Base-by-base conservation (phyloP, 352 stramenopile species). In the Pelagophyceae sp. region DNA sequence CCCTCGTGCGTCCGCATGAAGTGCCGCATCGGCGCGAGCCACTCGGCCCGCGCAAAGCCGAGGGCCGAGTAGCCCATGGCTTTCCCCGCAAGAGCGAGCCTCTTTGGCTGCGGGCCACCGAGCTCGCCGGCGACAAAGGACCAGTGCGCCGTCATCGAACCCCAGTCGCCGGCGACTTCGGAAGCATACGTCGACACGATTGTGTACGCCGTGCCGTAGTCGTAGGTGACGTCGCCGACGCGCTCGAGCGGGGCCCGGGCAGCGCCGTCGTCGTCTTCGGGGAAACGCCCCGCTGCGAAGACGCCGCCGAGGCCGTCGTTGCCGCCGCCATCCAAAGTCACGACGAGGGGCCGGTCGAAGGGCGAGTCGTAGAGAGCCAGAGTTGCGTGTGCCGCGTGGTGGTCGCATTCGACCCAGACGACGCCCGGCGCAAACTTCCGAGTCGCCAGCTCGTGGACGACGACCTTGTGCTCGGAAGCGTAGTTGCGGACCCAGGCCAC, bases 41-140 rank as follows among this genome's bases (percentile, higher is more conserved):
- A 77, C 40, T 67, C 38, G 25, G 1, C 72, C 17, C 40, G 15
- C 27, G 40, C 35, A 38, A 15, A 2, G 37, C 72, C 72, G 54
- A 77, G 64, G 17, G n/a, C 72, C 40, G 64, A 38, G 40, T 77
- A 77, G 72, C 72, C 72, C 72, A 77, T 70, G 38, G 40, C 40
- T 40, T 77, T 77, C n/a, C 72, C 72, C 25, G 72, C 38, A n/a
- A 70, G 32, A 2, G n/a, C 72, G 17, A 77, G 61, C n/a, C 61
- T 6, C 15, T 19, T 27, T 31, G n/a, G n/a, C 45, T 11, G 11
- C 45, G 45, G 45, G 11, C 45, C 45, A 1, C n/a, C n/a, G 15
- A 38, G 61, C 29, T 17, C 33, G 3, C n/a, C 29, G 15, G 29
- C 19, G 61, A 40, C 19, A 1, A n/a, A n/a, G n/a, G n/a, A n/a